phyloP scores from a whole-genome alignment of 805 yeast species.

The Lipomyces lipofer region DNA sequence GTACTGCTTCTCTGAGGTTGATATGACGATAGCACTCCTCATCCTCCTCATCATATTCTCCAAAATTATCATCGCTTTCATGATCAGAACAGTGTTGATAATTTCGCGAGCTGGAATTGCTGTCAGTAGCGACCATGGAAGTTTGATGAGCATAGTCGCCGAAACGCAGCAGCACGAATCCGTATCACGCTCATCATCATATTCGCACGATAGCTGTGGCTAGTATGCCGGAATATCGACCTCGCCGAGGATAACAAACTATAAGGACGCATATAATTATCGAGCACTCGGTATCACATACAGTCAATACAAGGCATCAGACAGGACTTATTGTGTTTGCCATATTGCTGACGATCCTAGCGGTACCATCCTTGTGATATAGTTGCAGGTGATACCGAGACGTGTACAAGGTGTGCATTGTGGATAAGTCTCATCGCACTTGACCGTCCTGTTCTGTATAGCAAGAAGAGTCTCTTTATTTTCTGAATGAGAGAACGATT shows the following conservation, averaged over 20 bases:
- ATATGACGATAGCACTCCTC: too few relatives aligned
- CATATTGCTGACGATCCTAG: slow-evolving; percentile 23
- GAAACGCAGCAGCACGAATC: slow-evolving; percentile 14
- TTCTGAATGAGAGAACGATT: background rate
- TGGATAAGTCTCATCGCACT: slow-evolving; percentile 29
- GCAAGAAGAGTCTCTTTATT: background rate
- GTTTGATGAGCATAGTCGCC: slow-evolving; percentile 8
- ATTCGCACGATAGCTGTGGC: slow-evolving; percentile 10
- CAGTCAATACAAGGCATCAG: slow-evolving; percentile 29
- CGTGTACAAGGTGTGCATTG: slow-evolving; percentile 26
- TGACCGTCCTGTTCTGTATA: slow-evolving; percentile 23
- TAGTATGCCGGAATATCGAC: slow-evolving; percentile 18
- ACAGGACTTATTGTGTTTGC: slow-evolving; percentile 12
- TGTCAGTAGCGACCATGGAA: too few relatives aligned
- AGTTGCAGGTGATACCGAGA: slow-evolving; percentile 21
- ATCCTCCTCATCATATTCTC: too few relatives aligned
- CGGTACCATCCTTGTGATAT: slow-evolving; percentile 28
- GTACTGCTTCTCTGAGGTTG: too few relatives aligned
- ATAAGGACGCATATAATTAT: background rate
- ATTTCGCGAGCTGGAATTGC: too few relatives aligned
- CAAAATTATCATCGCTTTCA: too few relatives aligned
- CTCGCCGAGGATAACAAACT: slow-evolving; percentile 5
- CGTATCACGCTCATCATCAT: slow-evolving; percentile 21
- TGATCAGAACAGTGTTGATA: too few relatives aligned
- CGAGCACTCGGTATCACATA: background rate